Base-by-base conservation (phyloP, 2,329 filamentous ascomycete species). In the Bisporella sp. region DNA sequence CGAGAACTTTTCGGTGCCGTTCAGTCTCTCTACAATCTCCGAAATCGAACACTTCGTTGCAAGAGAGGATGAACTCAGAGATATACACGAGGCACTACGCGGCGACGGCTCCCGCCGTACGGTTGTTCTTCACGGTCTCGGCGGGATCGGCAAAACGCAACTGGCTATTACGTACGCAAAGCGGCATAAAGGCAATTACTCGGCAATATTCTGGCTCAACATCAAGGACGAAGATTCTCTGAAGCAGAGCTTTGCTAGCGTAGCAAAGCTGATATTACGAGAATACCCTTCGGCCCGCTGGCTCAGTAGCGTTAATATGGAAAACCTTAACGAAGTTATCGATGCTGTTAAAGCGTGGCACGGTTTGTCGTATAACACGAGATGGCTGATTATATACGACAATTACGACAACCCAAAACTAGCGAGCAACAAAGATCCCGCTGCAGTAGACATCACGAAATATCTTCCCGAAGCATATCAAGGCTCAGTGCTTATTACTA, bases 81-180 rank as follows among this genome's bases (percentile, higher is more conserved):
- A 61, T 42, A 67, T 69, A 48, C 57, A 59, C 39, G 46, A 45
- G 28, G 53, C 31, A 47, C 58, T 68, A 41, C 47, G 45, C 13
- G 47, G 57, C n/a, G 48, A 62, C 52, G 55, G 56, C 33, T 48
- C 45, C 28, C 45, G 49, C 39, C 43, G 29, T 28, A 50, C 32
- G 8, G 40, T 49, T 21, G 21, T 21, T 21, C 21, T 21, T 21
- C 21, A 21, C 3, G 21, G 21, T 3, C 21, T 21, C 21, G 21
- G 21, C 21, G 21, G 21, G 21, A 21, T 21, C 21, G 2, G 21
- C 21, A 21, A 21, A 21, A 21, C 21, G 3, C 21, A 21, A 21
- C 21, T 21, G 21, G 21, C 21, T 21, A 21, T 21, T 21, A 21
- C 21, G 21, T 21, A 21, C 21, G 21, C 21, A 21, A 21, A 21